A percentile compares a stretch with the other conserved stretches of the same genome.
Evolutionary conservation across 2,329 filamentous ascomycete species (phyloP).

Genomic region (Aplosporella prunicola): DNA sequence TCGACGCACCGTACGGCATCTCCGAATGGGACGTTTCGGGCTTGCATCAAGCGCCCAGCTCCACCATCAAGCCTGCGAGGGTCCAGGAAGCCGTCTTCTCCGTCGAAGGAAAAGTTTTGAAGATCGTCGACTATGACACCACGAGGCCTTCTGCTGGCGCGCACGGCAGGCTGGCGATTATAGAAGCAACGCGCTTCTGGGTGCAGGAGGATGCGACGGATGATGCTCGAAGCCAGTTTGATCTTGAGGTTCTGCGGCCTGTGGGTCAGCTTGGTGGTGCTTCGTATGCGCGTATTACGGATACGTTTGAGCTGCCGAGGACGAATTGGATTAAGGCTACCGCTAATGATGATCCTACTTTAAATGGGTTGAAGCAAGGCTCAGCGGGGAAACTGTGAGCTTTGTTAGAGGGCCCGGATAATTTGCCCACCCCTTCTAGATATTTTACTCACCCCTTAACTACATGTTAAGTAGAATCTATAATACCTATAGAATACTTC

Average conservation of each 20-base stretch:
- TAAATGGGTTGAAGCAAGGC: too few relatives aligned
- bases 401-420: too few relatives aligned
- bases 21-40: constrained; percentile 70
- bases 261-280: constrained; percentile 72
- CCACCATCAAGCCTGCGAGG: constrained; percentile 55
- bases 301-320: constrained; percentile 13
- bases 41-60: constrained; percentile 55
- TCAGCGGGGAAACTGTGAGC: too few relatives aligned
- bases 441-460: too few relatives aligned
- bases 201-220: constrained; percentile 74
- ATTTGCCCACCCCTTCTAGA: too few relatives aligned
- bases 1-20: constrained; percentile 64
- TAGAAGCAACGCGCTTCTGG: constrained; percentile 79
- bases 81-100: constrained; percentile 70
- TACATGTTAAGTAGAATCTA: too few relatives aligned
- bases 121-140: constrained; percentile 62
- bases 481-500: too few relatives aligned
- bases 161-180: constrained; percentile 48
- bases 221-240: constrained; percentile 59
- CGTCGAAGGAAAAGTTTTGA: constrained; percentile 66
- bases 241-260: constrained; percentile 60
- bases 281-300: constrained; percentile 48
- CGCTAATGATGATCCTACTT: too few relatives aligned
- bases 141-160: too few relatives aligned
- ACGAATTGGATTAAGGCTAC: too few relatives aligned